Conservation (phyloP, 1,284 basidiomycete species). For the Cryptococcus neoformans region DNA sequence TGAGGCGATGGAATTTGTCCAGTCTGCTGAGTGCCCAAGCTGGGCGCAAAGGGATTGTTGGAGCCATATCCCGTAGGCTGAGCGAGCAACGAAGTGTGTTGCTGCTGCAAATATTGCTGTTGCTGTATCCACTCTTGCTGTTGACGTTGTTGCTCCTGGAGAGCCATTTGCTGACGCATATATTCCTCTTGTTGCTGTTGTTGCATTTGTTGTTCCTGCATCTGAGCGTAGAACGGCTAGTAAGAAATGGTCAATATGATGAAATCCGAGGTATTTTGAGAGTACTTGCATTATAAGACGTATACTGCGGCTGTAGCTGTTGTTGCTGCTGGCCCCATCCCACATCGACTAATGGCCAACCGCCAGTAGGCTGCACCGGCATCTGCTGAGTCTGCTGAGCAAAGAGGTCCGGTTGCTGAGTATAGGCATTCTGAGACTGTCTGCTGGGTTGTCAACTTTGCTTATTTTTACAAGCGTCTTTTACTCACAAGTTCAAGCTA, state of each 20-base stretch:
- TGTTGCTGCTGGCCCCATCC: conserved; percentile 46
- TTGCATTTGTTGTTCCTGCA: conserved; percentile 21
- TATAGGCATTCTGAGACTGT: conserved; percentile 41
- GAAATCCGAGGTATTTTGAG: neutral
- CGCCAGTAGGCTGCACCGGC: conserved; percentile 37
- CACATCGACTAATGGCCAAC: conserved; percentile 63
- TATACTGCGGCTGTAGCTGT: conserved; percentile 61
- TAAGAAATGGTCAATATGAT: conserved; percentile 21
- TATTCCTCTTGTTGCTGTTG: conserved; percentile 49
- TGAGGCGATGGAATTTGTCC: conserved; percentile 40
- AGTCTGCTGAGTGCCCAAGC: conserved; percentile 38
- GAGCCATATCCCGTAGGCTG: conserved; percentile 68
- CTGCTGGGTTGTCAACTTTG: neutral
- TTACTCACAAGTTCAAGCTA: conserved; percentile 61
- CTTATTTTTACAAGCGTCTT: neutral
- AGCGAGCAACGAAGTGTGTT: conserved; percentile 52
- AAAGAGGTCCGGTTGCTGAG: conserved; percentile 38
- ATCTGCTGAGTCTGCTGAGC: conserved; percentile 35
- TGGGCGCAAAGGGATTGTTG: conserved; percentile 86
- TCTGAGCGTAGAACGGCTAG: conserved; percentile 51
- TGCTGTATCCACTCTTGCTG: conserved; percentile 50
- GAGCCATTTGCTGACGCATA: conserved; percentile 49
- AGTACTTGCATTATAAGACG: conserved; percentile 48
- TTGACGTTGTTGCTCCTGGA: conserved; percentile 45
- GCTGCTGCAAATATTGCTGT: conserved; percentile 56